These are phyloP conservation scores for Paramecium sonneborni DNA, from an alignment of 73 alveolate species.

Conservation along the genomic window DNA sequence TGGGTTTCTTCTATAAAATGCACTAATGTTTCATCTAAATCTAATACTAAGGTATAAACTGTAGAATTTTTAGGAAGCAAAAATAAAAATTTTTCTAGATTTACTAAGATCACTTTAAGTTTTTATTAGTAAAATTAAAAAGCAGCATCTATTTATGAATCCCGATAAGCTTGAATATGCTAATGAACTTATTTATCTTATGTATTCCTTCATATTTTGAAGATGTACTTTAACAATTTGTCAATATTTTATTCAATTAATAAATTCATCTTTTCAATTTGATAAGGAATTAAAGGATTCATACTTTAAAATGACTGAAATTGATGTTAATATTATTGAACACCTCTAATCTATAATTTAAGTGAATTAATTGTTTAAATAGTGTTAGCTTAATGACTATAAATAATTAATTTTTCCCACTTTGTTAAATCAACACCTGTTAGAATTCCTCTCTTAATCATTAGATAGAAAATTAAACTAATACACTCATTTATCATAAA, in stretches of 20 bases:
- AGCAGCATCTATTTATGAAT: background rate
- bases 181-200: background rate
- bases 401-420: background rate
- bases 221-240: background rate
- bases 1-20: conserved; percentile 75
- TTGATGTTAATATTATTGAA: conserved; percentile 1
- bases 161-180: background rate
- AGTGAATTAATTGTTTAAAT: background rate
- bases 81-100: background rate
- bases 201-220: conserved; percentile 10
- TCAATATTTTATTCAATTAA: conserved; percentile 18
- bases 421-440: background rate
- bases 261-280: background rate
- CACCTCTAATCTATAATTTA: background rate
- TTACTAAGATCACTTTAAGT: background rate
- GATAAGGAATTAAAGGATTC: background rate
- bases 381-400: conserved; percentile 6
- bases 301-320: background rate
- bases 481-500: background rate
- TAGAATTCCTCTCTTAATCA: background rate
- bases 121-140: background rate
- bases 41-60: conserved; percentile 82
- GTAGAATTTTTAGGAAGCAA: conserved; percentile 43
- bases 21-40: conserved; percentile 91
- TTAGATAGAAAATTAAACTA: background rate